Evolutionary conservation across 1,284 basidiomycete genomes (phyloP).

Genomic region (Coniferiporia sulphurascens): DNA sequence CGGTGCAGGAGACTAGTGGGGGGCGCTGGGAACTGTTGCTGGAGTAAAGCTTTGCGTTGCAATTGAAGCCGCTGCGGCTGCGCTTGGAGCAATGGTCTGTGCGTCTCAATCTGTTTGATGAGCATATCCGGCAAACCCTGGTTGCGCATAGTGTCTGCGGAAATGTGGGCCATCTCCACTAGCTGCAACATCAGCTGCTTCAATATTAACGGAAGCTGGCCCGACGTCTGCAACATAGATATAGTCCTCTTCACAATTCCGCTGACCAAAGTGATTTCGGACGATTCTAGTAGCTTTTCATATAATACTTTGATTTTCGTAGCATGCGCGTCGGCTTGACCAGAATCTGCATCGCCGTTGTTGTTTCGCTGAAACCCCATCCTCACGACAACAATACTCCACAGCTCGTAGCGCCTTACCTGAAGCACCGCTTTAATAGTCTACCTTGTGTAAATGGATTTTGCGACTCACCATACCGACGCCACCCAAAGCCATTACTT

Average conservation of each 20-base stretch:
- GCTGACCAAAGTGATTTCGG: constrained; percentile 49
- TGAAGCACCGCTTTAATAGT: constrained; percentile 24
- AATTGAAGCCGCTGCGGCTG: constrained; percentile 19
- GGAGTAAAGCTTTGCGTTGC: constrained; percentile 22
- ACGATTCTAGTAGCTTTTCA: constrained; percentile 48
- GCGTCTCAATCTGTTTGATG: constrained; percentile 51
- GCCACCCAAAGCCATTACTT: constrained; percentile 56
- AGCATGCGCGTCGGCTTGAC: constrained; percentile 48
- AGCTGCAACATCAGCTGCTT: constrained; percentile 29
- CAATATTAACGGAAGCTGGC: not conserved
- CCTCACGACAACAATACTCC: constrained; percentile 59
- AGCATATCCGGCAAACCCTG: constrained; percentile 45
- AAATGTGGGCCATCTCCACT: constrained; percentile 35
- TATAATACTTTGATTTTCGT: constrained; percentile 59
- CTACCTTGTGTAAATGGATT: not conserved
- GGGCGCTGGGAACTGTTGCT: constrained; percentile 18
- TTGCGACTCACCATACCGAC: constrained; percentile 37
- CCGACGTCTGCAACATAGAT: constrained; percentile 12
- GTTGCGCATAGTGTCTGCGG: constrained; percentile 47
- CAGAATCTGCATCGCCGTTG: constrained; percentile 51
- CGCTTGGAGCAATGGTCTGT: constrained; percentile 38
- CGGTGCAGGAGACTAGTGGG: not conserved
- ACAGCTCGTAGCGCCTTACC: constrained; percentile 54
- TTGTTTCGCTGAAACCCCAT: constrained; percentile 51
- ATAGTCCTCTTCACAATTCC: constrained; percentile 25